Base-by-base conservation (phyloP, 345 rosid genomes). In the Ceriops decandra region DNA sequence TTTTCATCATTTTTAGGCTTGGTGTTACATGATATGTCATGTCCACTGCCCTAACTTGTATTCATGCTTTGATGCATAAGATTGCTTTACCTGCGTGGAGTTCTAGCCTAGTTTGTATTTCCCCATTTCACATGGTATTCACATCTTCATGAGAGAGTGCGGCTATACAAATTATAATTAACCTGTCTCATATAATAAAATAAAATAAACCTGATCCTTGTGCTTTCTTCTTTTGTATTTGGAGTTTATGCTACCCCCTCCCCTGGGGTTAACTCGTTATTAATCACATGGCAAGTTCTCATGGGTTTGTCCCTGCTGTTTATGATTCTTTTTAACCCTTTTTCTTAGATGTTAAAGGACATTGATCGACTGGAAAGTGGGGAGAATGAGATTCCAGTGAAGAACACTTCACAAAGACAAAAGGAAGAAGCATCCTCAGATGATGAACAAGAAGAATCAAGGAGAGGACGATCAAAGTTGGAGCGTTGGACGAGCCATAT, bases 401-500 rank as follows among this genome's bases (percentile, higher is more conserved):
- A 73, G 33, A 84, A 79, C 64, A 47, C 87, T 66, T 74, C 88
- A 70, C 85, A 82, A 76, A 88, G 82, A 72, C 82, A 65, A 60
- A 86, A 66, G 74, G 89, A 85, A 76, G 89, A 82, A 62, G 84
- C 78, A 76, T 85, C 87, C 63, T 81, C 93, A 4, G 97, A 91
- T 65, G 97, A 90, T 47, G 98, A 95, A 72, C 92, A 76, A 57
- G 87, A 78, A 70, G 90, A 87, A 68, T 86, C 90, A 22, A 88
- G 81, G 81, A 84, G 87, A 74, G 97, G 99, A 56, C 92, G 92
- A 57, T 87, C 96, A 30, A 90, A 92, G 77, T 65, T 92, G 79
- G 99, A 95, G 77, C 93, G 92, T 21, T 95, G 99, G 99, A 82
- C 89, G 2, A 95, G 97, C 88, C 96, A 95, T 64, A 86, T 80